These are phyloP conservation scores for Neocallimastix lanati DNA, from an alignment of 192 early-diverging fungal species.

Conservation along the genomic window DNA sequence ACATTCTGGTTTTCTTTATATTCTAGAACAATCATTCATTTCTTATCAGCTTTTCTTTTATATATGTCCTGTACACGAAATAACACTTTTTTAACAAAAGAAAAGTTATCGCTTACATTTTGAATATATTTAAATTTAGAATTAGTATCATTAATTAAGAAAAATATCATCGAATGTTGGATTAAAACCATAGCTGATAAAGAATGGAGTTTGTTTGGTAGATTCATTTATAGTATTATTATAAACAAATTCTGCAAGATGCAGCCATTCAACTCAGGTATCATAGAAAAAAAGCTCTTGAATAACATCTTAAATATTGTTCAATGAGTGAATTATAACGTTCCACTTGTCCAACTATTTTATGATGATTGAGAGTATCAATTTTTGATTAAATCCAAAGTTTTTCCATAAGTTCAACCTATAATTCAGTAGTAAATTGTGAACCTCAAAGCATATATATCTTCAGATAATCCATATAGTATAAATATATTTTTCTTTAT, in stretches of 20 bases:
- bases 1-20: no score
- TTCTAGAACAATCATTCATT: no score
- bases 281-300: constrained; percentile 9
- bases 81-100: no score
- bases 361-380: constrained; percentile 15
- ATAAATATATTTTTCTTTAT: constrained; percentile 7
- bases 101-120: no score
- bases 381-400: constrained; percentile 11
- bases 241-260: constrained; percentile 21
- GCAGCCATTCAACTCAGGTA: constrained; percentile 21
- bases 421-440: constrained; percentile 19
- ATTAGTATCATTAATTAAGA: no score
- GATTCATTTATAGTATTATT: constrained; percentile 18
- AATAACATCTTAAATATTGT: constrained; percentile 13
- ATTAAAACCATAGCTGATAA: constrained; percentile 4
- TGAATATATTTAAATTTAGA: no score
- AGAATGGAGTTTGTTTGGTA: constrained; percentile 12
- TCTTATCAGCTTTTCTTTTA: no score
- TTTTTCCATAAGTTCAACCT: constrained; percentile 2
- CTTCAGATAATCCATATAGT: constrained; percentile 13
- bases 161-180: not conserved
- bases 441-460: constrained; percentile 21
- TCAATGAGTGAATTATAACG: constrained; percentile 11
- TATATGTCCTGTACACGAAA: no score
- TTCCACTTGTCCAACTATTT: constrained; percentile 22